Evolutionary conservation across 2,329 filamentous ascomycete genomes (phyloP).

Genomic region (Ophiostoma tasmaniense): DNA sequence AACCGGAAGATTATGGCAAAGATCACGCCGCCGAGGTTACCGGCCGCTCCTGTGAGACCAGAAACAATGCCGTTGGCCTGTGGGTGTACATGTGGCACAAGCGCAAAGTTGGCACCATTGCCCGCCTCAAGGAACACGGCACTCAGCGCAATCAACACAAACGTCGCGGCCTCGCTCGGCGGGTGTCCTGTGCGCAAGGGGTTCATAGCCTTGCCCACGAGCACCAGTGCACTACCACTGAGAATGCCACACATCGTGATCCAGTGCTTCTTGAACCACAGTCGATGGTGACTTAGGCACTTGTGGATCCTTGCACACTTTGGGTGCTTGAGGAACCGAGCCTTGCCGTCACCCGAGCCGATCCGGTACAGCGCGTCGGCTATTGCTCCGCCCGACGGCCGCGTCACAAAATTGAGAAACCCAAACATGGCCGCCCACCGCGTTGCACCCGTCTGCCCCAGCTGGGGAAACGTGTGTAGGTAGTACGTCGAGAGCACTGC

Average conservation of each 20-base stretch:
- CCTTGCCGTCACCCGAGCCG: background rate
- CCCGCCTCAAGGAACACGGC: constrained; percentile 77
- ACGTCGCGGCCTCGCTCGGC: constrained; percentile 54
- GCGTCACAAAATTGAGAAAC: constrained; percentile 60
- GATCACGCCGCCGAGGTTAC: constrained; percentile 77
- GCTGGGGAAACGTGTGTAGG: constrained; percentile 48
- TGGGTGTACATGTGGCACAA: constrained; percentile 81
- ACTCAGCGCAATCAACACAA: constrained; percentile 67
- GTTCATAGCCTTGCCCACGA: constrained; percentile 47
- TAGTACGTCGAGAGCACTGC: constrained; percentile 51
- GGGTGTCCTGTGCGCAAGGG: constrained; percentile 36
- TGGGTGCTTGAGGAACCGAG: background rate
- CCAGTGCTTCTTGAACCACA: constrained; percentile 48
- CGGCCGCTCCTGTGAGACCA: constrained; percentile 67
- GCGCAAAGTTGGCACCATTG: constrained; percentile 78
- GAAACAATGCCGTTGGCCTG: constrained; percentile 70
- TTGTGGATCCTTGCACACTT: background rate
- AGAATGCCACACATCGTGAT: constrained; percentile 53
- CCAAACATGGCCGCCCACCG: constrained; percentile 66
- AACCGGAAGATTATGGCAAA: constrained; percentile 82
- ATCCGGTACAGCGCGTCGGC: constrained; percentile 38
- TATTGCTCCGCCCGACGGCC: constrained; percentile 56
- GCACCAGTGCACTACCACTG: constrained; percentile 51
- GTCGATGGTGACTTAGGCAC: constrained; percentile 21
- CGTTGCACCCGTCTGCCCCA: constrained; percentile 47